Percentiles rank a stretch among this genome's conserved stretches.
phyloP scores from a whole-genome alignment of 148 eudicot species.

The Bassia scoparia region DNA sequence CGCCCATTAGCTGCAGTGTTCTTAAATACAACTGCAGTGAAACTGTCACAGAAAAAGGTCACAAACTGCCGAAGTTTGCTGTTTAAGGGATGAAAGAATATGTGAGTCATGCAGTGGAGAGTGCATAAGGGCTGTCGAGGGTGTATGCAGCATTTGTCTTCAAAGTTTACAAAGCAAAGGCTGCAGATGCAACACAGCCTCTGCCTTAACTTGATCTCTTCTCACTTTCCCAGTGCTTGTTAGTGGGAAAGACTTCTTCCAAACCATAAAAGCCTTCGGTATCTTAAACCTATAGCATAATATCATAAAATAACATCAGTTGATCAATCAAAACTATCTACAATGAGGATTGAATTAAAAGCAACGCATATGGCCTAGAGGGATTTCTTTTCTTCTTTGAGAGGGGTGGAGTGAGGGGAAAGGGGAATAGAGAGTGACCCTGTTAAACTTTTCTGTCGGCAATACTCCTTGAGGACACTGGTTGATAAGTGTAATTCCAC shows the following conservation, averaged over 20 bases:
- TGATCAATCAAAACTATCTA: neutral
- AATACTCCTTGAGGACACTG: conserved; percentile 51
- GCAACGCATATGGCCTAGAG: neutral
- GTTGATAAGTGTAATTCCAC: conserved; percentile 34
- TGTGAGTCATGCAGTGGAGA: neutral
- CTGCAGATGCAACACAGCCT: conserved; percentile 40
- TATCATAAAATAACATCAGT: neutral
- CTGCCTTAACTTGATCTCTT: conserved; percentile 57
- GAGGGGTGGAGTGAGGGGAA: neutral
- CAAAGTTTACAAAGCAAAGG: conserved; percentile 43
- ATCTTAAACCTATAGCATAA: conserved; percentile 64
- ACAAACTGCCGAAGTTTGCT: too few relatives aligned
- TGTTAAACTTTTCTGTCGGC: conserved; percentile 48
- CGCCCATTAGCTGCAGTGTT: too few relatives aligned
- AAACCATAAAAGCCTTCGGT: conserved; percentile 52
- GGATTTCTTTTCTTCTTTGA: neutral
- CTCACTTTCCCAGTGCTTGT: conserved; percentile 77
- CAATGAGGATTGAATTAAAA: neutral
- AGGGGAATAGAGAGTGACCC: conserved; percentile 37
- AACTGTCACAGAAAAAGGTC: too few relatives aligned
- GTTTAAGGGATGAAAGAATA: too few relatives aligned
- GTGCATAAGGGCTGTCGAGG: neutral
- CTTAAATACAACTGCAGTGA: too few relatives aligned
- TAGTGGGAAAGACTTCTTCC: conserved; percentile 60
- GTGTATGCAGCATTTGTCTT: neutral